A percentile compares a stretch with the other conserved stretches of the same genome.
Conservation (phyloP, 371 early-diverging fungal genomes). For the Fennellomyces sp. region DNA sequence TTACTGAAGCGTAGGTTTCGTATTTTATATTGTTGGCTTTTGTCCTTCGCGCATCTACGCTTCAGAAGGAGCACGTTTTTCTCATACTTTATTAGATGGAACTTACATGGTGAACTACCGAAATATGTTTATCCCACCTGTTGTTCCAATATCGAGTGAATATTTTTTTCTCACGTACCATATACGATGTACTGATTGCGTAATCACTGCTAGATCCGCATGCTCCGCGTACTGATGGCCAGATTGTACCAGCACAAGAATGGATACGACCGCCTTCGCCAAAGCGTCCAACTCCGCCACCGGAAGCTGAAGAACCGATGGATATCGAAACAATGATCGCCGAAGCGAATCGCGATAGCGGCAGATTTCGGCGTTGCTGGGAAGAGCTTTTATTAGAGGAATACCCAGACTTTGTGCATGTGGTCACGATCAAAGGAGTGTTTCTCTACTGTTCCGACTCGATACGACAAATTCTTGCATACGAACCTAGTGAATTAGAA, state of each 20-base stretch:
- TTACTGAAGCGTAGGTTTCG: background rate
- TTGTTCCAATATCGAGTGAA: slow-evolving; percentile 17
- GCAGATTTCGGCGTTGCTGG: slow-evolving; percentile 29
- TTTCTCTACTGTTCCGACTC: slow-evolving; percentile 61
- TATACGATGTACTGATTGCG: background rate
- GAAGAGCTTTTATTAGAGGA: slow-evolving; percentile 41
- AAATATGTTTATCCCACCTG: slow-evolving; percentile 31
- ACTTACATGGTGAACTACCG: slow-evolving; percentile 48
- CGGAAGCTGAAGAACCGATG: slow-evolving; percentile 16
- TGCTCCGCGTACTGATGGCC: background rate
- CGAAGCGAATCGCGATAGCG: slow-evolving; percentile 34
- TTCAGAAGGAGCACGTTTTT: background rate
- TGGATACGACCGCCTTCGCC: slow-evolving; percentile 15
- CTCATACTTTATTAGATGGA: slow-evolving; percentile 1
- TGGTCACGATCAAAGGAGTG: slow-evolving; percentile 65
- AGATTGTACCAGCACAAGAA: slow-evolving; percentile 3
- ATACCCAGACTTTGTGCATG: slow-evolving; percentile 60
- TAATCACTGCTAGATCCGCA: background rate
- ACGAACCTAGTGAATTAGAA: slow-evolving; percentile 46
- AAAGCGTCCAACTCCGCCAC: background rate
- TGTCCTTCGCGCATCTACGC: too few relatives aligned
- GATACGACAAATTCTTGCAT: slow-evolving; percentile 46
- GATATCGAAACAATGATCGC: slow-evolving; percentile 32
- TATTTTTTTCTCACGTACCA: too few relatives aligned
- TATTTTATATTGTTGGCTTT: too few relatives aligned